A percentile compares a stretch with the other conserved stretches of the same genome.
Conservation (phyloP, 1,284 basidiomycete genomes). For the Cryptococcus hybrid region DNA sequence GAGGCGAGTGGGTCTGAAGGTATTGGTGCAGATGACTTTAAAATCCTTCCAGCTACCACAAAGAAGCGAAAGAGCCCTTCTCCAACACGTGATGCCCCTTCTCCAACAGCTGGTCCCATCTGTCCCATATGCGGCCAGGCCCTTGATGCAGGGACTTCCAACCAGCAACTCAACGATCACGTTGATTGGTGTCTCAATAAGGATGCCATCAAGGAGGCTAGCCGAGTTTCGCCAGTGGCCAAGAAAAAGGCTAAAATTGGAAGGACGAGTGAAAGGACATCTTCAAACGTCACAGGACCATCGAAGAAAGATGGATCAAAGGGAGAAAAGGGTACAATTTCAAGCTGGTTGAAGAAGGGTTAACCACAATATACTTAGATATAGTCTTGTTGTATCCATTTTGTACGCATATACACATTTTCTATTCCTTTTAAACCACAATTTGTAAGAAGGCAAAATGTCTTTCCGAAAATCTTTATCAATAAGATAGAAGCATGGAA, state of each 20-base stretch:
- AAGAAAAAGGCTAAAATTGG: background rate
- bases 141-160: constrained; percentile 33
- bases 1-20: background rate
- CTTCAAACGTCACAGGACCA: background rate
- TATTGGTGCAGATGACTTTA: background rate
- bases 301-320: background rate
- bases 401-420: too few relatives aligned
- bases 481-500: too few relatives aligned
- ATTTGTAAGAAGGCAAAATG: too few relatives aligned
- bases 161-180: constrained; percentile 46
- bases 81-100: background rate
- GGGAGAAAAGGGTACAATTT: background rate
- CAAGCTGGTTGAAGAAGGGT: background rate
- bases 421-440: too few relatives aligned
- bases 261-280: background rate
- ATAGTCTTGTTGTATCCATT: too few relatives aligned
- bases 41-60: background rate
- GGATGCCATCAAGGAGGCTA: constrained; percentile 28
- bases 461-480: too few relatives aligned
- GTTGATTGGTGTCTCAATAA: constrained; percentile 46
- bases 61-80: constrained; percentile 7
- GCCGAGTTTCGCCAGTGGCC: background rate
- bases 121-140: constrained; percentile 43
- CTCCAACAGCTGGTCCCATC: constrained; percentile 22
- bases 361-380: too few relatives aligned